Percentiles rank a stretch among this genome's conserved stretches.
These are phyloP conservation scores for Brassica hybrid DNA, from an alignment of 441 rosid species.

Conservation along the genomic window DNA sequence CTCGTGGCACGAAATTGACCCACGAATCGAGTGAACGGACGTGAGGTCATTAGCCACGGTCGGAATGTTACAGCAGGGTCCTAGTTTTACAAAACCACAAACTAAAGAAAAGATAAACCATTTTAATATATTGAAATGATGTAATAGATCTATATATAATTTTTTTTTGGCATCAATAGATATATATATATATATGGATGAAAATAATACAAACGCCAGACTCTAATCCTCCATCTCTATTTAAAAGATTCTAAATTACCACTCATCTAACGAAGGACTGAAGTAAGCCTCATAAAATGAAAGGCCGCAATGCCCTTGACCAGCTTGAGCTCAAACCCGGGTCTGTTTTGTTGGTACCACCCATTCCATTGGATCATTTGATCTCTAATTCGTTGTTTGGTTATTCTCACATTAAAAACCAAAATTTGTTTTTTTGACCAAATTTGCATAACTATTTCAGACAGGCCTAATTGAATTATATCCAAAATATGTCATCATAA, in stretches of 20 bases:
- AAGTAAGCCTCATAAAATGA: neutral
- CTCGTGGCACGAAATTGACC: too few relatives aligned
- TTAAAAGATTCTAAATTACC: neutral
- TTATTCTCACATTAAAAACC: neutral
- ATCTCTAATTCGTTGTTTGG: neutral
- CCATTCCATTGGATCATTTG: neutral
- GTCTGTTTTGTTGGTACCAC: neutral
- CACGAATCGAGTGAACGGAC: too few relatives aligned
- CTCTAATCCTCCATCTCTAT: neutral
- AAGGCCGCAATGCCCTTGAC: neutral
- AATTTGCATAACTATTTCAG: conserved; percentile 1
- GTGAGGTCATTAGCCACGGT: too few relatives aligned
- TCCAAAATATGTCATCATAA: neutral
- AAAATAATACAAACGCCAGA: neutral
- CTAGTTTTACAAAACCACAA: conserved; percentile 2
- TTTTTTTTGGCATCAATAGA: too few relatives aligned
- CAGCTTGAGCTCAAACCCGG: neutral
- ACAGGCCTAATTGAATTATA: neutral
- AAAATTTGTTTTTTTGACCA: too few relatives aligned
- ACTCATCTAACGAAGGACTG: neutral
- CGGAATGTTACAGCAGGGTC: neutral
- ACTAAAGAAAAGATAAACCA: neutral
- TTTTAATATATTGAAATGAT: neutral
- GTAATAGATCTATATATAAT: neutral
- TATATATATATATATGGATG: neutral